Conservation (phyloP, 2,329 filamentous ascomycete species). For the Juglanconis sp. region DNA sequence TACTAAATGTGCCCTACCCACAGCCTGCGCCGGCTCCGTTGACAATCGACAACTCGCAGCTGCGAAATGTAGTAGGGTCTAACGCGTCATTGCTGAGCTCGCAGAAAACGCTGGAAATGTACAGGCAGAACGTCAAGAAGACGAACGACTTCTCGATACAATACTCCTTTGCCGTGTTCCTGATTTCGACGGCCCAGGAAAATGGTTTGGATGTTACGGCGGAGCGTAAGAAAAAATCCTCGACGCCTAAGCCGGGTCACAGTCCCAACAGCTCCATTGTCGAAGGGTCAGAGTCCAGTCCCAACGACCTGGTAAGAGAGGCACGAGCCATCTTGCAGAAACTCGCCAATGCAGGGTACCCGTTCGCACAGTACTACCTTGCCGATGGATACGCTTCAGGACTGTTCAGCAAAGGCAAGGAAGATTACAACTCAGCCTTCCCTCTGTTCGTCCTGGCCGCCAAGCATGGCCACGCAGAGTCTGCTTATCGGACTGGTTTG, state of each 20-base stretch:
- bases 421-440: constrained; percentile 88
- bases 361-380: constrained; percentile 97
- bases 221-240: constrained; percentile 41
- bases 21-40: constrained; percentile 69
- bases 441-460: constrained; percentile 88
- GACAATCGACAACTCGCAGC: constrained; percentile 73
- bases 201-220: constrained; percentile 57
- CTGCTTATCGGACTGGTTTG: constrained; percentile 85
- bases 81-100: constrained; percentile 89
- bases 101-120: constrained; percentile 96
- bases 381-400: constrained; percentile 93
- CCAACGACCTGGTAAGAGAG: constrained; percentile 74
- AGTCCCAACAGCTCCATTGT: constrained; percentile 46
- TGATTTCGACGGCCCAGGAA: constrained; percentile 86
- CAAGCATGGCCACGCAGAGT: constrained; percentile 96
- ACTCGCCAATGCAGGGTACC: constrained; percentile 82
- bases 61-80: constrained; percentile 76
- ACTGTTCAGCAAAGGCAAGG: constrained; percentile 89
- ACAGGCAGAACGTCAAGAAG: constrained; percentile 94
- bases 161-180: constrained; percentile 93
- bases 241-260: constrained; percentile 40
- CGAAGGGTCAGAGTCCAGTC: constrained; percentile 47
- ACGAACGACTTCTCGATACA: constrained; percentile 86
- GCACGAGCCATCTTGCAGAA: constrained; percentile 85
- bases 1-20: constrained; percentile 70